A percentile compares a stretch with the other conserved stretches of the same genome.
These are phyloP conservation scores for Pyropia yezoensis DNA, from an alignment of 23 red algal genomes.

Conservation along the genomic window DNA sequence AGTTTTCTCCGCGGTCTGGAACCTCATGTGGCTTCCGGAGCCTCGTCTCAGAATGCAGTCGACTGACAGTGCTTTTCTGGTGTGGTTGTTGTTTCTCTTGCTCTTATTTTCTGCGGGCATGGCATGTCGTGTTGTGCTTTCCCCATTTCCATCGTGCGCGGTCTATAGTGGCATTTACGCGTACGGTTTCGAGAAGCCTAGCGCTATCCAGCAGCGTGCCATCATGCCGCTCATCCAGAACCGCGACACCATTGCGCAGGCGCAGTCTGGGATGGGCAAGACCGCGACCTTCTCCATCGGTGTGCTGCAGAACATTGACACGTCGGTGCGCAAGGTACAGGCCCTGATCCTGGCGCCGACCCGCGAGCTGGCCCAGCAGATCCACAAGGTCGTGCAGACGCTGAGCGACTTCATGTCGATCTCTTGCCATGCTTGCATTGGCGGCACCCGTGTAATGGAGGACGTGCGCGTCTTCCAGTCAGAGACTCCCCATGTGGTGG, in stretches of 20 bases:
- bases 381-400: constrained; percentile 83
- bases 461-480: constrained; percentile 84
- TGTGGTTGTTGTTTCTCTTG: too few species aligned
- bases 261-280: constrained; percentile 98
- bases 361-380: constrained; percentile 98
- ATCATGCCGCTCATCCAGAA: constrained; percentile 92
- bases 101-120: not conserved
- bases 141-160: not conserved
- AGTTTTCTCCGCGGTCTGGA: too few species aligned
- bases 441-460: constrained; percentile 90
- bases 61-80: too few species aligned
- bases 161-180: constrained; percentile 62
- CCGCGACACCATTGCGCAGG: constrained; percentile 95
- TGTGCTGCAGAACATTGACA: constrained; percentile 96
- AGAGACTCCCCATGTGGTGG: constrained; percentile 91
- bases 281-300: constrained; percentile 96
- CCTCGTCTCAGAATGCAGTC: too few species aligned
- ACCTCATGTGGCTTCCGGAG: too few species aligned
- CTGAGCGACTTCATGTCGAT: constrained; percentile 93
- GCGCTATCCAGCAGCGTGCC: constrained; percentile 92
- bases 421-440: constrained; percentile 90
- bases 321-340: constrained; percentile 87
- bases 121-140: not conserved
- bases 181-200: constrained; percentile 99
- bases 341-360: constrained; percentile 94